A percentile compares a stretch with the other conserved stretches of the same genome.
Evolutionary conservation across 2,329 filamentous ascomycete species (phyloP).

Genomic region (Curvularia sp.): DNA sequence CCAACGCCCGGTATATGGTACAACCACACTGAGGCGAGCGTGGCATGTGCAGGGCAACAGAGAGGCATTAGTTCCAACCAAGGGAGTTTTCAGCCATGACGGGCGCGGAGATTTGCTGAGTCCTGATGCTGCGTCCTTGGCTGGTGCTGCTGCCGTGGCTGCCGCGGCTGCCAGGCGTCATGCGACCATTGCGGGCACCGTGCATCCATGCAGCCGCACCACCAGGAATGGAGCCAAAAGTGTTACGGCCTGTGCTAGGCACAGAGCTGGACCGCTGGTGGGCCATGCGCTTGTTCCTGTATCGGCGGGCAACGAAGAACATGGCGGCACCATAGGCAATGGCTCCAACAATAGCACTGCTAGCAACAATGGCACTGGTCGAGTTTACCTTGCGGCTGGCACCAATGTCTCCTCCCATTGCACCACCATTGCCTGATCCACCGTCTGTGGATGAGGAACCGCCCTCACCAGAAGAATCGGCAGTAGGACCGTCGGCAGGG

Average conservation of each 20-base stretch:
- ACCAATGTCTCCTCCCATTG: constrained; percentile 59
- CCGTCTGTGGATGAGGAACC: constrained; percentile 41
- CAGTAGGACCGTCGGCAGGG: constrained; percentile 46
- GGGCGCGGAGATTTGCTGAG: constrained; percentile 82
- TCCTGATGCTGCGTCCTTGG: constrained; percentile 68
- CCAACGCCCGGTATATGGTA: constrained; percentile 39
- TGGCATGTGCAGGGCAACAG: constrained; percentile 1
- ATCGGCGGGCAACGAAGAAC: constrained; percentile 89
- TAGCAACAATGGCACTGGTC: constrained; percentile 72
- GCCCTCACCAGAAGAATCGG: constrained; percentile 53
- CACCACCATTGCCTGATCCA: constrained; percentile 56
- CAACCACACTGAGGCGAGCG: constrained; percentile 34
- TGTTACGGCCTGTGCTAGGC: constrained; percentile 68
- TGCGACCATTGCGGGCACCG: constrained; percentile 51
- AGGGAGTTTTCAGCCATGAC: constrained; percentile 94
- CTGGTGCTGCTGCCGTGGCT: constrained; percentile 62
- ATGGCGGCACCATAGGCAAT: constrained; percentile 92
- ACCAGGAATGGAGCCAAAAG: constrained; percentile 47
- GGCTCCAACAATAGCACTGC: constrained; percentile 78
- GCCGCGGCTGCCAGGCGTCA: constrained; percentile 54
- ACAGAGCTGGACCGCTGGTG: constrained; percentile 81
- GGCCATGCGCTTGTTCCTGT: constrained; percentile 82
- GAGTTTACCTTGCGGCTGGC: constrained; percentile 66
- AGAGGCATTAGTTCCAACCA: constrained; percentile 79
- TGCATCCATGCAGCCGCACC: constrained; percentile 59